Base-by-base conservation (phyloP, 2,329 filamentous ascomycete genomes). In the Xylaria hypoxylon region DNA sequence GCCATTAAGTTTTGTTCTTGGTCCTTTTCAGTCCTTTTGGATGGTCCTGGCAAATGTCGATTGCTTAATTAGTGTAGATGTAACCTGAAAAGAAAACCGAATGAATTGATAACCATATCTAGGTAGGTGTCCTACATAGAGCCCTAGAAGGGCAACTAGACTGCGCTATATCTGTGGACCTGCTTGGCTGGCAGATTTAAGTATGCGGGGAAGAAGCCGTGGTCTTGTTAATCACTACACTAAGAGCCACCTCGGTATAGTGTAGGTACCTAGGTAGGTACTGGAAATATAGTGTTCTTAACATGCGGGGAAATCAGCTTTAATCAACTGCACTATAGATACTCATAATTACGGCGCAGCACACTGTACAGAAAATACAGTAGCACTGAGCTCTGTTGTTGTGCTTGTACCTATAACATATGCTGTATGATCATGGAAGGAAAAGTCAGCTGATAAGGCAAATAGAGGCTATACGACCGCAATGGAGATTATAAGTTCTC, bases 131-230 rank as follows among this genome's bases (percentile, higher is more conserved):
- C n/a, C 28, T 31, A 31, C 28, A 8, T 31, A 31, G 28, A 5
- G 8, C 28, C 31, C 24, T 31, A 15, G 33, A 11, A 17, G 6
- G 33, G n/a, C 22, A 48, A 33, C 35, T 62, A 22, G 2, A 45
- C 19, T 52, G 22, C 22, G 40, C 40, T 52, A 57, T 51, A 24
- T 24, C 45, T 33, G 35, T 22, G 61, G 35, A 57, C 51, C 28
- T 24, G 19, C 33, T 42, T 26, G n/a, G 19, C n/a, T 35, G 61
- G 53, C 47, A 28, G 38, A 22, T 52, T 44, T 51, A 22, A 44
- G 10, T 38, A 35, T 68, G 62, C 63, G 65, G 66, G 56, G 66
- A 44, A 63, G 55, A 56, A 51, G 62, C 66, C 62, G 50, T 26
- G 56, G 50, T 59, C 57, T 48, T 63, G 53, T 59, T 59, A 52